Evolutionary conservation across 2,329 filamentous ascomycete genomes (phyloP), one percentile per base, ranked within the genome.

Genomic region (Cladophialophora yegresii): DNA sequence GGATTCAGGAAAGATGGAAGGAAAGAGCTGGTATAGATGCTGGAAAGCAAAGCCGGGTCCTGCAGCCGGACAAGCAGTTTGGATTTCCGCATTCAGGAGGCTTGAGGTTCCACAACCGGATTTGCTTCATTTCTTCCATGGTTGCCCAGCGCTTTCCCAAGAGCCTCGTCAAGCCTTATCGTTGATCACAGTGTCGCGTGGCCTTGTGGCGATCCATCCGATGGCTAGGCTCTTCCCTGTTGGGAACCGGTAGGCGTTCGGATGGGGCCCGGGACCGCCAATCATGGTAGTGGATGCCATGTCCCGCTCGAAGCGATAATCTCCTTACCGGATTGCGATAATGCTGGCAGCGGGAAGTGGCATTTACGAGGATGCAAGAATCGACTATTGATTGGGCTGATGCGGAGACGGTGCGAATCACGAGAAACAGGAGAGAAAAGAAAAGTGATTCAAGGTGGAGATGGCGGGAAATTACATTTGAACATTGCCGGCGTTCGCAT

Each of bases 341-440:
- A 54, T 30, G 45, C 22, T 50, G 56, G n/a, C 56, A 23, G 10
- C 28, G 36, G 32, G 32, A 43, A 55, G 51, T 12, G 64, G 54
- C 47, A 45, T 16, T 26, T 12, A 8, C 36, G 49, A 55, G 53
- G 33, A 58, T 12, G 8, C 36, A 45, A 36, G 50, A 22, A 23
- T 16, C 47, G 26, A 63, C 61, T 64, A 67, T 65, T 58, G 65
- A 67, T 67, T 62, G 62, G 59, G 53, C 40, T 62, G 62, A 61
- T 40, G 59, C 36, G 61, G 43, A 45, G 40, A 28, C 30, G 53
- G n/a, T 26, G 53, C 22, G 26, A 58, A 57, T 32, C 28, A 58
- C 33, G 12, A 63, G 61, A 63, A 58, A 63, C 58, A 51, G 26
- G 61, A 40, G 58, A 50, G 49, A 22, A 54, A 8, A 61, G 45